Conservation (phyloP, 1,139 yeast genomes). For the Geotrichum klebahnii region DNA sequence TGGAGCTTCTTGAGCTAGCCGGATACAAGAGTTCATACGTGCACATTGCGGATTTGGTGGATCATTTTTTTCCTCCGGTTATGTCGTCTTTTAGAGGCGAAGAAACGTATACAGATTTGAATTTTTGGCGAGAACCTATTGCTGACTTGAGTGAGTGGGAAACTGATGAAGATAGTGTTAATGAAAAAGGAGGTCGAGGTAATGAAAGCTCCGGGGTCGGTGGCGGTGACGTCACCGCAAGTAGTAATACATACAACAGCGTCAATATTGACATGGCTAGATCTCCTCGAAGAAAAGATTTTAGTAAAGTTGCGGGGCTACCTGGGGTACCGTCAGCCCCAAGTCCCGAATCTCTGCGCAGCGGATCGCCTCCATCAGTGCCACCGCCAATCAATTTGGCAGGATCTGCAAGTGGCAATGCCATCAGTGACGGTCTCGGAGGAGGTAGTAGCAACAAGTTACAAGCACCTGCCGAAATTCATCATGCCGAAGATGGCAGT, state of each 20-base stretch:
- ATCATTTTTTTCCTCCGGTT: conserved; percentile 90
- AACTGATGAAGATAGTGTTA: conserved; percentile 36
- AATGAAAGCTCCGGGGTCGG: conserved; percentile 7
- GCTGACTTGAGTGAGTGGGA: conserved; percentile 57
- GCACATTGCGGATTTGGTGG: conserved; percentile 88
- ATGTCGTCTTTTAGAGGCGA: conserved; percentile 26
- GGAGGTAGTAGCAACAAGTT: neutral
- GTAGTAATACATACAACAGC: conserved; percentile 12
- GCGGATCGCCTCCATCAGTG: conserved; percentile 7
- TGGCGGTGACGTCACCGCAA: conserved; percentile 18
- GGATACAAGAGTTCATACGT: conserved; percentile 88
- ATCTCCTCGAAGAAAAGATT: conserved; percentile 12
- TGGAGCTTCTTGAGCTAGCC: conserved; percentile 91
- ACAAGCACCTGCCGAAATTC: conserved; percentile 3
- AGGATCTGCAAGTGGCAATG: too few relatives aligned
- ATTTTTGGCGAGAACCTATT: conserved; percentile 86
- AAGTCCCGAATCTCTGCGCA: conserved; percentile 10
- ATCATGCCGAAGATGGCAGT: conserved; percentile 21
- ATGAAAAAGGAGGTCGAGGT: neutral
- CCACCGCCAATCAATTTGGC: too few relatives aligned
- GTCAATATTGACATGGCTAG: conserved; percentile 17
- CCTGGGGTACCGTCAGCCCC: conserved; percentile 11
- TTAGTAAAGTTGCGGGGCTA: neutral
- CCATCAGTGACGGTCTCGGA: too few relatives aligned
- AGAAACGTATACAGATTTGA: conserved; percentile 76